Conservation (phyloP, 2,329 filamentous ascomycete genomes). For the Xylaria sp. region DNA sequence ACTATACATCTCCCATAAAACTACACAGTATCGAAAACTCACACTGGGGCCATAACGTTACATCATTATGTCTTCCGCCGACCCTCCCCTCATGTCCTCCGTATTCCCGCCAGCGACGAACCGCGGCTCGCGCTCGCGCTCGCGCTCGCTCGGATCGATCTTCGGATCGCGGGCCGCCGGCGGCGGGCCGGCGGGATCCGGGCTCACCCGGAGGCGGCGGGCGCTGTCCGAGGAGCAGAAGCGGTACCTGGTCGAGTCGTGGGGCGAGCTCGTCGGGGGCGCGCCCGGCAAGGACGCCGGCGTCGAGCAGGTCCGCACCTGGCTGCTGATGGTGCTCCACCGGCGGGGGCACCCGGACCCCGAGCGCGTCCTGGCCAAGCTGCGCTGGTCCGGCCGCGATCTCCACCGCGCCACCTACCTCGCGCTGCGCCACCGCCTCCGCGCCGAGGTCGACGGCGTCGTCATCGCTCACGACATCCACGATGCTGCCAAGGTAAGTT, state of each 20-base stretch:
- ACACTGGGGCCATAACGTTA: no score
- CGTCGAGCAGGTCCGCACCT: conserved; percentile 24
- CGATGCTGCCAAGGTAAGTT: conserved; percentile 25
- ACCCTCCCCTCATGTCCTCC: no score
- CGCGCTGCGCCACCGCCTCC: conserved; percentile 25
- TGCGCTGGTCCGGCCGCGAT: conserved; percentile 29
- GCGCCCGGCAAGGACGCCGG: conserved; percentile 26
- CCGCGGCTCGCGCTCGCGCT: no score
- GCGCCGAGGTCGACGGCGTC: conserved; percentile 25
- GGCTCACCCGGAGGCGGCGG: conserved; percentile 17
- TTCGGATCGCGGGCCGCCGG: conserved; percentile 14
- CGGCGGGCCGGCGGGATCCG: no score
- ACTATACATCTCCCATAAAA: no score
- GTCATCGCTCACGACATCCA: conserved; percentile 30
- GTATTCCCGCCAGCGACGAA: no score
- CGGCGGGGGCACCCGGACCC: conserved; percentile 30
- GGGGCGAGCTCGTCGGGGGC: conserved; percentile 25
- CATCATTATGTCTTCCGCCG: no score
- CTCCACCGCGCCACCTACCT: conserved; percentile 28
- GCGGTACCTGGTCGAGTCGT: conserved; percentile 14
- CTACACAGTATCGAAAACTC: no score
- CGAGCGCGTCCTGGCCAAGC: conserved; percentile 15
- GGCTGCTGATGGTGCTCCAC: conserved; percentile 28
- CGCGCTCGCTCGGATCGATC: background rate
- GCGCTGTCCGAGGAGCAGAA: conserved; percentile 9